These are phyloP conservation scores for Tricholoma sp. DNA, from an alignment of 768 basidiomycete species.

Conservation along the genomic window DNA sequence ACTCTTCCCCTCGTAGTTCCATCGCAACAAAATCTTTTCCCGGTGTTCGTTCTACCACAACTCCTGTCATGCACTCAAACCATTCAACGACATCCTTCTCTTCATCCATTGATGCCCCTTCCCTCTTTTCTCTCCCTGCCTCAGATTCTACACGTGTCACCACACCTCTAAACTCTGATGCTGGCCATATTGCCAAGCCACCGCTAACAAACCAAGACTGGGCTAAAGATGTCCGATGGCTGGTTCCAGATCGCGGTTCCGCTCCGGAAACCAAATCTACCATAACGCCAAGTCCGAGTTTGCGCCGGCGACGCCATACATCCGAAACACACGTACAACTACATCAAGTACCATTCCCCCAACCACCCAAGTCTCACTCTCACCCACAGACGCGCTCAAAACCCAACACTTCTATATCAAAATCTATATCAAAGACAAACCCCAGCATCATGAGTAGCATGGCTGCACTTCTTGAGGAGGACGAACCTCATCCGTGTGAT, in stretches of 20 bases:
- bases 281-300: conserved; percentile 11
- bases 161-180: conserved; percentile 27
- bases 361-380: conserved; percentile 9
- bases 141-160: conserved; percentile 36
- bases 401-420: conserved; percentile 17
- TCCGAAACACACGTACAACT: background rate
- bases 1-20: conserved; percentile 48
- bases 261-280: conserved; percentile 13
- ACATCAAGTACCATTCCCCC: background rate
- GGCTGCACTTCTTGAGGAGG: conserved; percentile 49
- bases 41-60: conserved; percentile 19
- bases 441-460: conserved; percentile 46
- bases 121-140: conserved; percentile 32
- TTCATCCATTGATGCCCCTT: conserved; percentile 37
- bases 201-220: conserved; percentile 34
- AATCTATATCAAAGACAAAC: conserved; percentile 29
- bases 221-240: conserved; percentile 66
- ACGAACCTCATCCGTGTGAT: conserved; percentile 27
- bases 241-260: conserved; percentile 30
- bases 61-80: conserved; percentile 18
- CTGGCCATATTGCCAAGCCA: conserved; percentile 19
- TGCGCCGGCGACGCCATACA: background rate
- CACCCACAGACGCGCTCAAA: conserved; percentile 18
- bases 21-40: conserved; percentile 23
- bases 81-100: conserved; percentile 31